Conservation (phyloP, 108 stramenopile species). For the Bacterosira constricta region DNA sequence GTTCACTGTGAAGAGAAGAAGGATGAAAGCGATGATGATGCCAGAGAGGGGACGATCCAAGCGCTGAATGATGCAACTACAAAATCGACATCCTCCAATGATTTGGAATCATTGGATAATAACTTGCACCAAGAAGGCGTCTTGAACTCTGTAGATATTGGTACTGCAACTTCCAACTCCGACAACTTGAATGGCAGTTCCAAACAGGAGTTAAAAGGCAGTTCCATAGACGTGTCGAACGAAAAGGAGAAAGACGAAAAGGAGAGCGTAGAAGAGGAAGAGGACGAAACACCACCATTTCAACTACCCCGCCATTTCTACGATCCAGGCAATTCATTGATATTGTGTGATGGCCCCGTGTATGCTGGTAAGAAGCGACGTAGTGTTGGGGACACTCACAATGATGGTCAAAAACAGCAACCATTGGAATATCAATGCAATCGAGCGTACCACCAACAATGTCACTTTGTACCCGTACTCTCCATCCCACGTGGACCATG, state of each 20-base stretch:
- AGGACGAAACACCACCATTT: conserved; percentile 20
- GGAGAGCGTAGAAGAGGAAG: conserved; percentile 46
- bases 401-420: neutral
- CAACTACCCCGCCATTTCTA: conserved; percentile 63
- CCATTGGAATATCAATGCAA: conserved; percentile 51
- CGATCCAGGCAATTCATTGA: conserved; percentile 77
- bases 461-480: conserved; percentile 87
- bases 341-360: conserved; percentile 71
- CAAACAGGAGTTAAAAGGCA: too few relatives aligned
- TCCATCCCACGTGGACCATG: conserved; percentile 73
- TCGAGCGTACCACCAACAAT: conserved; percentile 86
- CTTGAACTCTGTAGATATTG: too few relatives aligned
- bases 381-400: neutral
- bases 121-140: too few relatives aligned
- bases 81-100: neutral
- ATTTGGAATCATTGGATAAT: too few relatives aligned
- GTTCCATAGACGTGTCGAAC: too few relatives aligned
- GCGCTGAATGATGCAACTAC: neutral
- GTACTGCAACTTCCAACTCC: too few relatives aligned
- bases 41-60: neutral
- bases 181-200: too few relatives aligned
- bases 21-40: conserved; percentile 29
- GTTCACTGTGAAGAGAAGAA: conserved; percentile 32
- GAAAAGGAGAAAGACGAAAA: too few relatives aligned
- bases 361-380: conserved; percentile 16